phyloP scores from a whole-genome alignment of 257 asterid genomes.

The Plantago ovata region DNA sequence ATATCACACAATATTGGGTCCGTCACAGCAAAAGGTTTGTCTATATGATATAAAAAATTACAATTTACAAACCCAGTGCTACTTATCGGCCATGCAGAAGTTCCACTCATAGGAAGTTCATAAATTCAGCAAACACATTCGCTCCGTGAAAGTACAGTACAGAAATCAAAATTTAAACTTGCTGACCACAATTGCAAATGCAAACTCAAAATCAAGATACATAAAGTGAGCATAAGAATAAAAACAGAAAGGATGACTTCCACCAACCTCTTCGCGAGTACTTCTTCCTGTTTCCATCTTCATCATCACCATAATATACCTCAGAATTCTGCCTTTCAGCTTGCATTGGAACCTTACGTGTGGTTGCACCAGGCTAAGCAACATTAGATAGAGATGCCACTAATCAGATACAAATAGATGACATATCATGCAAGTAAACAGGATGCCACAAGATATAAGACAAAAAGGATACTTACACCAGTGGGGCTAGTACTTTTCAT shows the following conservation, averaged over 20 bases:
- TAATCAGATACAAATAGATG: constrained; percentile 13
- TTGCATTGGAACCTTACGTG: constrained; percentile 64
- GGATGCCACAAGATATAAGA: constrained; percentile 1
- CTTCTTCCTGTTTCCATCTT: constrained; percentile 73
- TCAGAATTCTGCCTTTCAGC: constrained; percentile 80
- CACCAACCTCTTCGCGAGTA: constrained; percentile 80
- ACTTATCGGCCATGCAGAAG: not conserved
- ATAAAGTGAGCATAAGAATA: not conserved
- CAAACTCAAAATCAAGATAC: constrained; percentile 7
- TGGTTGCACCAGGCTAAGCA: constrained; percentile 78
- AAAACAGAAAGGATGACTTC: not conserved
- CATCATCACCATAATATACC: constrained; percentile 81
- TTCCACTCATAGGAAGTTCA: not conserved
- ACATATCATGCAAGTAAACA: constrained; percentile 3
- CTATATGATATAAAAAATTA: no score
- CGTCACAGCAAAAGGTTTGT: no score
- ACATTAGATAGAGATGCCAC: constrained; percentile 16
- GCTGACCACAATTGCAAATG: not conserved
- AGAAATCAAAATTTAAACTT: not conserved
- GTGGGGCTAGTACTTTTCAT: constrained; percentile 59
- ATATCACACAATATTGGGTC: no score
- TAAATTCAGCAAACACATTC: not conserved
- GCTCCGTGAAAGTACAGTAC: not conserved
- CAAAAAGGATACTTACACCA: constrained; percentile 44
- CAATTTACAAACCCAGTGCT: no score